A percentile compares a stretch with the other conserved stretches of the same genome.
phyloP scores from a whole-genome alignment of 2,329 filamentous ascomycete genomes.

The Teratosphaeria nubilosa region DNA sequence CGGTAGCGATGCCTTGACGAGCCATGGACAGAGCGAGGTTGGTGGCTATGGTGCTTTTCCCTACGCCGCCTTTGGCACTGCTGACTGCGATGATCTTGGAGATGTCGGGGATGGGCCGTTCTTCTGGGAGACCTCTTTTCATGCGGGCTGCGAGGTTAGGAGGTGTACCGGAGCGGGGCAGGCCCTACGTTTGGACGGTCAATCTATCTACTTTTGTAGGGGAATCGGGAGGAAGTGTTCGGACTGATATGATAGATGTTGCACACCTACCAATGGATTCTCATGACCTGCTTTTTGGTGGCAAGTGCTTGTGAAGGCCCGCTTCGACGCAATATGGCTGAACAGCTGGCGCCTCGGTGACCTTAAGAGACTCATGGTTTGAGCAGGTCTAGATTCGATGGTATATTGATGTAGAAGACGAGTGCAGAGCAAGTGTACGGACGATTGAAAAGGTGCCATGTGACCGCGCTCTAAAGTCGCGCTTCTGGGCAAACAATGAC shows the following conservation, averaged over 20 bases:
- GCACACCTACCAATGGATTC: conserved; percentile 15
- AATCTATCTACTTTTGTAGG: background rate
- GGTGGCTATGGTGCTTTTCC: conserved; percentile 90
- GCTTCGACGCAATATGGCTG: background rate
- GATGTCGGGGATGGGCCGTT: conserved; percentile 72
- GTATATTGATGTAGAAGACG: background rate
- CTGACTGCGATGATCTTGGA: conserved; percentile 92
- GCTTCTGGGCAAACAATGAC: background rate
- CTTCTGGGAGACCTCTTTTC: conserved; percentile 68
- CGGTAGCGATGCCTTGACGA: conserved; percentile 66
- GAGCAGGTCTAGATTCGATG: background rate
- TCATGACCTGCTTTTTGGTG: conserved; percentile 10
- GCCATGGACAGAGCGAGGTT: conserved; percentile 86
- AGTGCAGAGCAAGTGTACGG: background rate
- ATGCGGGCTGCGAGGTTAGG: conserved; percentile 57
- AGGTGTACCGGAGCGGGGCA: conserved; percentile 62
- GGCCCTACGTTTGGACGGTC: conserved; percentile 48
- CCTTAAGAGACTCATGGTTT: background rate
- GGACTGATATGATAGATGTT: background rate
- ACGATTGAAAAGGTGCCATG: background rate
- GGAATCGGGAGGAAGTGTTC: background rate
- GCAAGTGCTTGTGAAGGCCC: background rate
- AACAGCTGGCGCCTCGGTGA: background rate
- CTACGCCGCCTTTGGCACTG: conserved; percentile 95
- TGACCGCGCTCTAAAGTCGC: background rate